A percentile compares a stretch with the other conserved stretches of the same genome.
These are phyloP conservation scores for Tulasnella sp. DNA, from an alignment of 768 basidiomycete species.

Conservation along the genomic window DNA sequence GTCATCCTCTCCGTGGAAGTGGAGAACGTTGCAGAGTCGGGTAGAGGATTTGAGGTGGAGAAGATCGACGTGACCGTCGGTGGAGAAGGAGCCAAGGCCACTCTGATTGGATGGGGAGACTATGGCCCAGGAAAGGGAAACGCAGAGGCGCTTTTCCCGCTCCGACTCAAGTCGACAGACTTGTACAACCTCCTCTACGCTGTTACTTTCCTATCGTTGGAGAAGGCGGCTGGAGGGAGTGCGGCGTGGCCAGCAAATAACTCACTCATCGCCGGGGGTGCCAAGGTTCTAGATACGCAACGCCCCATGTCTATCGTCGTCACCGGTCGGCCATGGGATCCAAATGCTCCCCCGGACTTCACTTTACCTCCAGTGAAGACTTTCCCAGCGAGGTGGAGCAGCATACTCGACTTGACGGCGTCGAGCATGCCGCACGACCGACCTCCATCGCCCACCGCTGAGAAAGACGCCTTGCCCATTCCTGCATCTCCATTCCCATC, in stretches of 20 bases:
- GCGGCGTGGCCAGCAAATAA: not conserved
- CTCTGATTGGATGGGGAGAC: conserved; percentile 57
- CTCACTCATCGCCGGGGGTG: conserved; percentile 37
- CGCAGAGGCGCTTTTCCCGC: conserved; percentile 61
- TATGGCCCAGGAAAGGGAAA: conserved; percentile 42
- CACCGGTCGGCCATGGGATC: conserved; percentile 65
- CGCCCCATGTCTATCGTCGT: conserved; percentile 81
- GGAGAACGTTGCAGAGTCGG: conserved; percentile 75
- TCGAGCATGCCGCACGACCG: conserved; percentile 40
- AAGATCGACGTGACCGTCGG: conserved; percentile 74
- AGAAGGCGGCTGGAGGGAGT: not conserved
- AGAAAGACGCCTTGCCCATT: conserved; percentile 61
- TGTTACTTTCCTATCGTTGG: conserved; percentile 77
- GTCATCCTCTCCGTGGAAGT: conserved; percentile 91
- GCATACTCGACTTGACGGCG: conserved; percentile 74
- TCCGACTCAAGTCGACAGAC: conserved; percentile 68
- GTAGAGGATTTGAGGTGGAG: conserved; percentile 69
- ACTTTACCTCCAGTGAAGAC: conserved; percentile 57
- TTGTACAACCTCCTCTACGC: conserved; percentile 90
- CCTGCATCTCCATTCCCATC: conserved; percentile 79
- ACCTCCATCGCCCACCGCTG: conserved; percentile 42
- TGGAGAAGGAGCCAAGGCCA: conserved; percentile 60
- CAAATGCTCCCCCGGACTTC: conserved; percentile 46
- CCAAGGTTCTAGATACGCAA: conserved; percentile 55
- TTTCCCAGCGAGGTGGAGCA: conserved; percentile 90